These are phyloP conservation scores for Lojkania enalia DNA, from an alignment of 2,329 filamentous ascomycete species.

Conservation along the genomic window DNA sequence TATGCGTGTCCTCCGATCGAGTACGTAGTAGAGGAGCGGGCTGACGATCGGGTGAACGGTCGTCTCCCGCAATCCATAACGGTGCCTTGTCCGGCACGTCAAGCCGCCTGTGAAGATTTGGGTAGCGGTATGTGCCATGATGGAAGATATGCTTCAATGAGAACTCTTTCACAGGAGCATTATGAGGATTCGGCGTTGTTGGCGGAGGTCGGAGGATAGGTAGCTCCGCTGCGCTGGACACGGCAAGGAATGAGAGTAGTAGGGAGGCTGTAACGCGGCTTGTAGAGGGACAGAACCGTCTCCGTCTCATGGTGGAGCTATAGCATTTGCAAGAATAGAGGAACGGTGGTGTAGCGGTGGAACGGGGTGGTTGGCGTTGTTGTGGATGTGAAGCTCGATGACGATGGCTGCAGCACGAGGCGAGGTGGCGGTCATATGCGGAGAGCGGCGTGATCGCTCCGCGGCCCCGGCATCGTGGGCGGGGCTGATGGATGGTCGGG, in stretches of 20 bases:
- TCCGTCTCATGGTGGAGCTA: slow-evolving; percentile 29
- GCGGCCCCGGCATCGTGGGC: not conserved
- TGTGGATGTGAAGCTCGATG: slow-evolving; percentile 4
- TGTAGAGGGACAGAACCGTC: slow-evolving; percentile 53
- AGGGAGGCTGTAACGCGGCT: slow-evolving; percentile 66
- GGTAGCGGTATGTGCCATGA: slow-evolving; percentile 80
- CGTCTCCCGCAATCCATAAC: slow-evolving; percentile 66
- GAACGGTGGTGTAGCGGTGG: not conserved
- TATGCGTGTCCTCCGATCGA: slow-evolving; percentile 67
- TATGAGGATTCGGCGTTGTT: slow-evolving; percentile 24
- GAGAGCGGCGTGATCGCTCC: no score
- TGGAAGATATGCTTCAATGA: slow-evolving; percentile 85
- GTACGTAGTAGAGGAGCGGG: slow-evolving; percentile 52
- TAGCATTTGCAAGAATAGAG: not conserved
- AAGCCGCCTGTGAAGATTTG: slow-evolving; percentile 72
- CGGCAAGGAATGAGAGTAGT: slow-evolving; percentile 68
- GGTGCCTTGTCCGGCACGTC: slow-evolving; percentile 68
- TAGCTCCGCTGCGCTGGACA: slow-evolving; percentile 49
- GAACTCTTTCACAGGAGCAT: slow-evolving; percentile 31
- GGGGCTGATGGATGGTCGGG: slow-evolving; percentile 5
- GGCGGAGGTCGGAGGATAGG: slow-evolving; percentile 33
- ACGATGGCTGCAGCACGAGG: not conserved
- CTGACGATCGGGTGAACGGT: slow-evolving; percentile 46
- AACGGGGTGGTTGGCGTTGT: not conserved
- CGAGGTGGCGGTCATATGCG: not conserved